phyloP scores from a whole-genome alignment of 2,329 filamentous ascomycete species.

The Cladosporium sp. region DNA sequence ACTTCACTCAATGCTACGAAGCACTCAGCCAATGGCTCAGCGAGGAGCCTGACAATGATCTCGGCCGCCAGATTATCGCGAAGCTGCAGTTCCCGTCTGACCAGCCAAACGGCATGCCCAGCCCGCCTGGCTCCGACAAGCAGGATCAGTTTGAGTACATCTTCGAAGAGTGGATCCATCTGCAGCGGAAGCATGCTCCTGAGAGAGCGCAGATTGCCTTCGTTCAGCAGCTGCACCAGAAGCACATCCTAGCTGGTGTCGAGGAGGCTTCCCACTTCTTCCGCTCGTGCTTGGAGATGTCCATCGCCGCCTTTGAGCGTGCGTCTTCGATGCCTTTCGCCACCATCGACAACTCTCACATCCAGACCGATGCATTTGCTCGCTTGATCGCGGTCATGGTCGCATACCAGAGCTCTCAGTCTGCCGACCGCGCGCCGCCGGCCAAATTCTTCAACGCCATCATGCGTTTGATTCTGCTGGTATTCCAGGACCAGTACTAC shows the following conservation, averaged over 20 bases:
- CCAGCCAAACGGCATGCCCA: constrained; percentile 53
- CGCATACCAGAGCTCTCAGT: constrained; percentile 54
- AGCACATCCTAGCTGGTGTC: constrained; percentile 65
- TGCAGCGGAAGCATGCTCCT: constrained; percentile 72
- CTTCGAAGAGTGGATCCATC: constrained; percentile 90
- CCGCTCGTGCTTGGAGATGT: constrained; percentile 74
- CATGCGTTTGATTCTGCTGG: constrained; percentile 60
- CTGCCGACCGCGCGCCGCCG: constrained; percentile 6
- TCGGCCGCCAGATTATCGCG: constrained; percentile 67
- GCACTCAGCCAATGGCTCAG: constrained; percentile 76
- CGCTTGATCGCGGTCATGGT: constrained; percentile 75
- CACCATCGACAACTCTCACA: constrained; percentile 56
- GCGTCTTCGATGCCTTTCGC: constrained; percentile 57
- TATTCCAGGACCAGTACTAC: constrained; percentile 81
- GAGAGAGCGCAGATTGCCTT: constrained; percentile 72
- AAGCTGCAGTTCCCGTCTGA: constrained; percentile 56
- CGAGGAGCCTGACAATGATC: constrained; percentile 63
- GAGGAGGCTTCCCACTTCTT: constrained; percentile 79
- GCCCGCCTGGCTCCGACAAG: constrained; percentile 56
- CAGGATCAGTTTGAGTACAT: constrained; percentile 89
- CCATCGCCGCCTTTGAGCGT: constrained; percentile 73
- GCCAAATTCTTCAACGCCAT: constrained; percentile 12
- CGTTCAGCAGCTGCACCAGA: constrained; percentile 75
- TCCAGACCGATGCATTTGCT: constrained; percentile 74
- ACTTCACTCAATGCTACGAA: constrained; percentile 80